Evolutionary conservation across 202 grass and related monocot genomes (phyloP).

Genomic region (Zoysia matrella): DNA sequence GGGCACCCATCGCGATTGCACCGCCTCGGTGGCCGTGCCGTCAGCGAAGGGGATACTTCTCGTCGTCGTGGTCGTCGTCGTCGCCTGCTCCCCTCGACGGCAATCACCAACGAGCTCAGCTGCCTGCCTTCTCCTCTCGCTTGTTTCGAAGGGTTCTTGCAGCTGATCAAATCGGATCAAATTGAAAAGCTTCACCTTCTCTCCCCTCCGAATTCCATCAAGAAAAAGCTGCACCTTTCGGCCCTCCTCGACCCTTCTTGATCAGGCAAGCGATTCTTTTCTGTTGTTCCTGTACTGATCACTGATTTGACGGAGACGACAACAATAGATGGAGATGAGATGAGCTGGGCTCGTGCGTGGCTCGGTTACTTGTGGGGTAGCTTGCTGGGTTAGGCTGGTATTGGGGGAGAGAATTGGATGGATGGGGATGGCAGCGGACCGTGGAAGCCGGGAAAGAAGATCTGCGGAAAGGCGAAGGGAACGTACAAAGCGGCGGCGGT

Average conservation of each 20-base stretch:
- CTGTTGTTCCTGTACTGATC: not conserved
- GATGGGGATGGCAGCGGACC: not conserved
- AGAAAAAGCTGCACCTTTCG: constrained; percentile 9
- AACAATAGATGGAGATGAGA: not conserved
- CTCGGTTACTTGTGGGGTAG: not conserved
- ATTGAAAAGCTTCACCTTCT: too few relatives aligned
- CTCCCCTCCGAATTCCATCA: too few relatives aligned
- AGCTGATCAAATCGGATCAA: not conserved
- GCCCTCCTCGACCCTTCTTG: not conserved
- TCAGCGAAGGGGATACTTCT: constrained; percentile 8
- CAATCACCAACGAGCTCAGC: not conserved
- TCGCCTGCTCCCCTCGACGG: not conserved
- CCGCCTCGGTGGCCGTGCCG: constrained; percentile 41
- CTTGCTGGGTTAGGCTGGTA: constrained; percentile 29
- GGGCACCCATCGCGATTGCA: constrained; percentile 53
- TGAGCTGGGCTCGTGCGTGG: not conserved
- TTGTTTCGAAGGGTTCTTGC: not conserved
- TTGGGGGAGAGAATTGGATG: constrained; percentile 26
- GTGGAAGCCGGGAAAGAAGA: constrained; percentile 40
- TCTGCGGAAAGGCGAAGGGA: not conserved
- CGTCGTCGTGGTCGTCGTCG: constrained; percentile 22
- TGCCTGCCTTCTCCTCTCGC: not conserved
- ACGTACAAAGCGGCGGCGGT: not conserved
- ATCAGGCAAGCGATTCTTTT: constrained; percentile 1
- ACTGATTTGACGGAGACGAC: constrained; percentile 16